Evolutionary conservation across 331 rosid species (phyloP).

Genomic region (Quercus phellos): DNA sequence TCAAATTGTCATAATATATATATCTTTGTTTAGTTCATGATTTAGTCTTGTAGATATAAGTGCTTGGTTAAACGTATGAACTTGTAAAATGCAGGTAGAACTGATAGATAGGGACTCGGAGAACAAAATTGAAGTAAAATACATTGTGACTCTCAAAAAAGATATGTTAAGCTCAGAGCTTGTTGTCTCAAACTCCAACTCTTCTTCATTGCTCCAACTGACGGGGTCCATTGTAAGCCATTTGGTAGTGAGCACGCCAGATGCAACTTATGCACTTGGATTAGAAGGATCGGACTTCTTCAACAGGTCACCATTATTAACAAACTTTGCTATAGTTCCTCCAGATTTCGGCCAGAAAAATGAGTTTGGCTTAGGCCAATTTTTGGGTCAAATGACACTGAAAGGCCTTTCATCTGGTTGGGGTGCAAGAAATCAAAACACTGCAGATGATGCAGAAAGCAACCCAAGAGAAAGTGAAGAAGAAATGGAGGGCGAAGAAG

Average conservation of each 20-base stretch:
- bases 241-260: conserved; percentile 83
- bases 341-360: conserved; percentile 32
- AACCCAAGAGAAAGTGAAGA: conserved; percentile 23
- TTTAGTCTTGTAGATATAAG: neutral
- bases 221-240: conserved; percentile 65
- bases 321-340: conserved; percentile 49
- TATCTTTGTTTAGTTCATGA: neutral
- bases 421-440: conserved; percentile 28
- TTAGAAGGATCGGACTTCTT: conserved; percentile 62
- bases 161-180: conserved; percentile 56
- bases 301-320: conserved; percentile 41
- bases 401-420: conserved; percentile 28
- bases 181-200: conserved; percentile 43
- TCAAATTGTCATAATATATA: neutral
- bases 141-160: conserved; percentile 54
- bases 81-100: conserved; percentile 55
- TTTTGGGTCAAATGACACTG: conserved; percentile 33
- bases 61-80: neutral
- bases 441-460: conserved; percentile 22
- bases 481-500: conserved; percentile 55
- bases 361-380: conserved; percentile 26
- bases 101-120: conserved; percentile 43
- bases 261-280: conserved; percentile 82
- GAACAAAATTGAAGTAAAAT: conserved; percentile 46
- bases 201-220: conserved; percentile 47